Evolutionary conservation across 2,329 filamentous ascomycete species (phyloP), one percentile per base, ranked within the genome.

Genomic region (Colletotrichum neosansevieriae): DNA sequence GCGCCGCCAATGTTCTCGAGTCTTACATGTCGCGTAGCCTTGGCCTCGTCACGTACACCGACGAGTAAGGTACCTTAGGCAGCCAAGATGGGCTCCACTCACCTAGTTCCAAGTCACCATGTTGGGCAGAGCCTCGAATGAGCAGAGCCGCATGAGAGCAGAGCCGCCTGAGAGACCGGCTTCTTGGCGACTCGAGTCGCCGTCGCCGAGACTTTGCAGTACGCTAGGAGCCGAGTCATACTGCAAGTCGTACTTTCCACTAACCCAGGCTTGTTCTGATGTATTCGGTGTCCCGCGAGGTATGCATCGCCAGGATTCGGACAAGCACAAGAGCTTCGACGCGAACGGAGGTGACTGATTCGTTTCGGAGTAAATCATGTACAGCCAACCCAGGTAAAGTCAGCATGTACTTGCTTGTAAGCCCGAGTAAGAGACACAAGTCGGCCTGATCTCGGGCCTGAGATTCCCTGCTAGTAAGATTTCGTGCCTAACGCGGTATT

Each of bases 191-290:
- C 49, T 17, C 19, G 17, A 32, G 10, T 51, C 32, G n/a, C 13
- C 15, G 11, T 21, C 32, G 49, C 17, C 24, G 15, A 12, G 36
- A 51, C 24, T 34, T 24, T 34, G 17, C n/a, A 15, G 7, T 10
- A 32, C 49, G 44, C n/a, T 17, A 13, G 44, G n/a, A 36, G 29
- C 38, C 13, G 56, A 64, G 42, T 51, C 61, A 50, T 34, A 32
- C 24, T 21, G 17, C 38, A 17, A 36, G 13, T 45, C 44, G 15
- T 36, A 36, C 47, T 51, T 42, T 29, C 15, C 62, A n/a, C 21
- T 24, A n/a, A 60, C 47, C 29, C 45, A 44, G 19, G 38, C 21
- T 13, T 1, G 11, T 11, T 19, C 19, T 15, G 24, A 19, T 42
- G 56, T 44, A 45, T 60, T 36, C 17, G 17, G 13, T 24, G 34